Percentiles rank a stretch among this genome's conserved stretches.
phyloP scores from a whole-genome alignment of 75 land plant species.

The Sequoia sempervirens region DNA sequence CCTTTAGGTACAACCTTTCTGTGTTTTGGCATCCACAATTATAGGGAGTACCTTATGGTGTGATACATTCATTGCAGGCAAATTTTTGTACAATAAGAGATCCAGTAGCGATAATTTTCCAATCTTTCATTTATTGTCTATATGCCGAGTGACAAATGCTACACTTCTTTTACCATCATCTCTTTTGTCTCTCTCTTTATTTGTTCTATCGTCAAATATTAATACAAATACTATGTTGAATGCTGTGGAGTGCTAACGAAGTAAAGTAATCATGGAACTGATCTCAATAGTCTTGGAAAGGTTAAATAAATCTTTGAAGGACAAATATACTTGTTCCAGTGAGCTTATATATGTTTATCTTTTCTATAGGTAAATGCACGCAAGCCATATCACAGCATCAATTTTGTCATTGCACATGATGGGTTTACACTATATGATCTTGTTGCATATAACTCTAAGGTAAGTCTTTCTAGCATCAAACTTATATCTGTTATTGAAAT shows the following conservation, averaged over 20 bases:
- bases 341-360: background rate
- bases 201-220: background rate
- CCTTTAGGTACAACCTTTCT: background rate
- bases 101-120: background rate
- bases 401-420: slow-evolving; percentile 97
- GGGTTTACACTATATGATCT: slow-evolving; percentile 92
- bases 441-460: slow-evolving; percentile 94
- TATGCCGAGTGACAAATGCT: no score
- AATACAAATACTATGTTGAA: background rate
- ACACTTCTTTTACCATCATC: background rate
- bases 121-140: background rate
- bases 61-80: background rate
- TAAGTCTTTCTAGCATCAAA: slow-evolving; percentile 9
- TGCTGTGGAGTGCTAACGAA: background rate
- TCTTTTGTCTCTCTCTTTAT: background rate
- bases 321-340: background rate
- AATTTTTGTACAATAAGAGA: background rate
- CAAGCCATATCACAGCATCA: slow-evolving; percentile 87
- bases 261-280: background rate
- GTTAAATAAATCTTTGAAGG: background rate
- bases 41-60: background rate
- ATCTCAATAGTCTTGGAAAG: background rate
- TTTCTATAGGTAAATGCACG: slow-evolving; percentile 62
- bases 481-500: slow-evolving; percentile 8
- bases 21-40: background rate